Base-by-base conservation (phyloP, 1,284 basidiomycete genomes). In the Ustilago xerochloae region DNA sequence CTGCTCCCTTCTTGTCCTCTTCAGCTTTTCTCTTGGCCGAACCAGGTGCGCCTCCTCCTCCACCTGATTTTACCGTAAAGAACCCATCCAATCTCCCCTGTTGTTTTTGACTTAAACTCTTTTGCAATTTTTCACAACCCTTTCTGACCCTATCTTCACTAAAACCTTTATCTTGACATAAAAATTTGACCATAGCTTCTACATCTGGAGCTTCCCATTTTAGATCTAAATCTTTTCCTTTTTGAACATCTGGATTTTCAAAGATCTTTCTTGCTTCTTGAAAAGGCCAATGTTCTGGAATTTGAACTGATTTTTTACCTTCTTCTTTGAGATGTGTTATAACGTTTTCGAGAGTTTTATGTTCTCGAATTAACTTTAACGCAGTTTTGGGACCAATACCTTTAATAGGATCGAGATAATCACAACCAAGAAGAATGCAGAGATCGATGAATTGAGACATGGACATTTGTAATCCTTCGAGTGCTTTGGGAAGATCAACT, bases 401-500 rank as follows among this genome's bases (percentile, higher is more conserved):
- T 81, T 90, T 93, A 80, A 99, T 94, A 1, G 94, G 95, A 75
- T 97, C 95, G 36, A 99, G 90, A 85, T 99, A 99, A 85, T 99
- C 97, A 78, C 97, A 99, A 2, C 97, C 97, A 45, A 98, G 90
- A 8, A 99, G 88, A 68, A 99, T 93, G 85, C 97, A 99, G 3
- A 99, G 88, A 76, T 99, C 97, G 81, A 94, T 93, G 84, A 99
- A 99, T 92, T 84, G 91, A 61, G 91, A 90, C 94, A 97, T 97
- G 35, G 88, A 86, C 93, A 99, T 94, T 6, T 91, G 89, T 0
- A 99, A 88, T 0, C 95, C 97, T 62, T 94, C 89, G 1, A 99
- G 87, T 0, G 91, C 94, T 56, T 89, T 90, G 63, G 91, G 85
- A 2, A 99, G 90, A 74, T 90, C 89, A 67, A 99, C 94, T 82